Conservation (phyloP, 1,139 yeast genomes). For the Yamadazyma diospyri region DNA sequence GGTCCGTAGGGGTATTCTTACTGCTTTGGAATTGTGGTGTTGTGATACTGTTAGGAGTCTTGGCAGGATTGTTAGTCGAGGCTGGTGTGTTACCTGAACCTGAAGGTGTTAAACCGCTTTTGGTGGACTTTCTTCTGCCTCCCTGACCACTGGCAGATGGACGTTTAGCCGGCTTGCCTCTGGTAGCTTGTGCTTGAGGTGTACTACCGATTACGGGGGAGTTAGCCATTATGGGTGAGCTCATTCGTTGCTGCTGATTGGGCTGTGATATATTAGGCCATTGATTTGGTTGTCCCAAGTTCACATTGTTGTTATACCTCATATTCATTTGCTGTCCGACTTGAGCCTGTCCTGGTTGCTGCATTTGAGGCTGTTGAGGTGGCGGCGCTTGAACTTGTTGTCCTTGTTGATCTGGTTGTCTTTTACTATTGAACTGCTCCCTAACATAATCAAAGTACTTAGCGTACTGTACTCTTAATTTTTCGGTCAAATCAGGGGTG, state of each 20-base stretch:
- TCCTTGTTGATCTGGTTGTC: slow-evolving; percentile 20
- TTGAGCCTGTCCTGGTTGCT: slow-evolving; percentile 14
- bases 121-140: slow-evolving; percentile 26
- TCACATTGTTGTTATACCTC: slow-evolving; percentile 9
- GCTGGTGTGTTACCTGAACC: slow-evolving; percentile 41
- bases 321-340: slow-evolving; percentile 7
- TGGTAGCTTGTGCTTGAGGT: slow-evolving; percentile 4
- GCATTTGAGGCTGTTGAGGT: slow-evolving; percentile 12
- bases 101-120: slow-evolving; percentile 30
- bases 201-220: slow-evolving; percentile 15
- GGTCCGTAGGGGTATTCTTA: slow-evolving; percentile 41
- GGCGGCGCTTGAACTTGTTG: too few relatives aligned
- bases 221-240: slow-evolving; percentile 12
- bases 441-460: slow-evolving; percentile 73
- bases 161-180: slow-evolving; percentile 14
- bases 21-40: slow-evolving; percentile 44
- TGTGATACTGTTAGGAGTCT: slow-evolving; percentile 44
- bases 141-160: slow-evolving; percentile 17
- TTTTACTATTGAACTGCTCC: slow-evolving; percentile 36
- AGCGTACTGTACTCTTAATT: slow-evolving; percentile 67
- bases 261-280: slow-evolving; percentile 21
- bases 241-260: slow-evolving; percentile 12
- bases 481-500: slow-evolving; percentile 64
- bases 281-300: slow-evolving; percentile 18
- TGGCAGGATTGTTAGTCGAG: slow-evolving; percentile 36